Conservation (phyloP, 1,284 basidiomycete species). For the Coriolopsis trogii region DNA sequence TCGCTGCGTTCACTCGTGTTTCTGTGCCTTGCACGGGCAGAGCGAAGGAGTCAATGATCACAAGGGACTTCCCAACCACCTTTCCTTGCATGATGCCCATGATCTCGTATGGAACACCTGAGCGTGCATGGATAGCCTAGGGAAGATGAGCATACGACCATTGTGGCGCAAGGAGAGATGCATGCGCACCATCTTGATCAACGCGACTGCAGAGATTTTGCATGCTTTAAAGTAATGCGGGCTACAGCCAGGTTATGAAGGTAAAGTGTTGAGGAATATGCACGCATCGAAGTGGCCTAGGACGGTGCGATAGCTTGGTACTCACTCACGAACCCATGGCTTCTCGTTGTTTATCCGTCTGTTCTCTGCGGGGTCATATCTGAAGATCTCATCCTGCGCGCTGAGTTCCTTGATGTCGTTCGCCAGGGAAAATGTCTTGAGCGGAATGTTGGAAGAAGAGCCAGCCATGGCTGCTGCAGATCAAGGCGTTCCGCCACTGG, state of each 20-base stretch:
- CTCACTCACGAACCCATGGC: constrained; percentile 89
- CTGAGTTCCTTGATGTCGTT: constrained; percentile 79
- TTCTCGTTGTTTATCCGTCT: constrained; percentile 68
- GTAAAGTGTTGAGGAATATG: no score
- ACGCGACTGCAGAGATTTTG: constrained; percentile 91
- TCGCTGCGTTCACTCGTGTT: constrained; percentile 95
- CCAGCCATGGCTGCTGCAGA: constrained; percentile 27
- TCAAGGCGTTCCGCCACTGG: constrained; percentile 7
- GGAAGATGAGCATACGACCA: background rate
- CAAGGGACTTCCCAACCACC: constrained; percentile 83
- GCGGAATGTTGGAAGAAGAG: constrained; percentile 51
- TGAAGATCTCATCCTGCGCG: constrained; percentile 81
- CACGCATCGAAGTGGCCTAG: no score
- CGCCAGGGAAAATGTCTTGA: constrained; percentile 81
- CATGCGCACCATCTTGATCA: constrained; percentile 94
- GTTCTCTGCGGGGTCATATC: constrained; percentile 78
- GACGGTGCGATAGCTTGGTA: no score
- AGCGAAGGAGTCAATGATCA: constrained; percentile 96
- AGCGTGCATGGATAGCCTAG: constrained; percentile 96
- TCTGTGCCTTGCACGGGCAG: constrained; percentile 99
- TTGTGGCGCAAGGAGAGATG: constrained; percentile 1
- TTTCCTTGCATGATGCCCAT: constrained; percentile 99
- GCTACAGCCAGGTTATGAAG: no score
- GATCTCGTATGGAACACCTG: constrained; percentile 96
- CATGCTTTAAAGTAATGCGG: constrained; percentile 94